Evolutionary conservation across 352 stramenopile species (phyloP), one percentile per base, ranked within the genome.

Genomic region (Blastocystis sp.): DNA sequence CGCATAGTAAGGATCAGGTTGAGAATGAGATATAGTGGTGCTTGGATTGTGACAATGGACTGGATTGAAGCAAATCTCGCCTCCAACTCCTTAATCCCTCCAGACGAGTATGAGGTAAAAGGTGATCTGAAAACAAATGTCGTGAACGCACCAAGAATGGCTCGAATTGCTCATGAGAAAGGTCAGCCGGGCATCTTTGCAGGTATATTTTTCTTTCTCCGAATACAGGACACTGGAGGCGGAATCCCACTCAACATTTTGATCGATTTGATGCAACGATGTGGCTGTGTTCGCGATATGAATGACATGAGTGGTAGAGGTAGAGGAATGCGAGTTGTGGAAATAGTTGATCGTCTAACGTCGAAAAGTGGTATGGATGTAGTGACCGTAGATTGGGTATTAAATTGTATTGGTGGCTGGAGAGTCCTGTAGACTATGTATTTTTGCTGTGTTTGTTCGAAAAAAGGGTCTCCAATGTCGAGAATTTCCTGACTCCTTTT

Each of bases 241-340:
- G 73, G 73, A 24, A 84, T 84, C n/a, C 73, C 73, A 22, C 42
- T 84, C 30, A 84, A 84, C 53, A 84, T 84, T 37, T 57, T 84
- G 33, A 53, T 84, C 17, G 73, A 84, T 37, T 44, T 84, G 73
- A 84, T 84, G 73, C 73, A 84, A 64, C 73, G 73, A 9, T 84
- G 73, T 44, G 73, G 73, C 5, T 84, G 73, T 37, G 53, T 84
- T 30, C n/a, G 56, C 15, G 48, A 54, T 57, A n/a, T 81, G 51
- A 56, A 62, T 35, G 73, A 84, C 30, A 37, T 84, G 73, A 68
- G 5, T 44, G 51, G 37, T 33, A 44, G 73, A 22, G 73, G 73
- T 3, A 7, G 40, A 13, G 68, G 33, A 17, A 84, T 84, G 73
- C 48, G 73, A 11, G 24, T 84, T 35, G 40, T 84, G 15, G 73